Evolutionary conservation across 2,329 filamentous ascomycete species (phyloP).

Genomic region (Cytospora leucostoma): DNA sequence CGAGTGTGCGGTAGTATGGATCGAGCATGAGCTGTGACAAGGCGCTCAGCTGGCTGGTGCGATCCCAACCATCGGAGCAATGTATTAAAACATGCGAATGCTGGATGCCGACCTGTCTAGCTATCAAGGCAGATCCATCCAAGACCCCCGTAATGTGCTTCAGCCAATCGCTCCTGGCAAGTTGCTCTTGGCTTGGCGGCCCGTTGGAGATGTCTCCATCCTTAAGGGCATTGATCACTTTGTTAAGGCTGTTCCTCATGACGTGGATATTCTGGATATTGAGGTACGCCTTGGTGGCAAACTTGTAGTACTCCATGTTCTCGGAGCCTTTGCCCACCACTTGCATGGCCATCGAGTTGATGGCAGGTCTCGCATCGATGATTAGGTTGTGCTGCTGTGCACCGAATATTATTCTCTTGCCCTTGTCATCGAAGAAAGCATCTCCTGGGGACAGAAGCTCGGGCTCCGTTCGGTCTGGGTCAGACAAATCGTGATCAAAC

Average conservation of each 20-base stretch:
- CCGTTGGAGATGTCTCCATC: conserved; percentile 86
- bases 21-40: conserved; percentile 92
- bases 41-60: conserved; percentile 91
- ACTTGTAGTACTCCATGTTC: conserved; percentile 96
- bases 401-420: conserved; percentile 74
- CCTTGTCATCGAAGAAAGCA: conserved; percentile 57
- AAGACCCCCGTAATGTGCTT: conserved; percentile 84
- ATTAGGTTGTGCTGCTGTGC: conserved; percentile 94
- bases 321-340: conserved; percentile 91
- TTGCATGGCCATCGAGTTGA: conserved; percentile 95
- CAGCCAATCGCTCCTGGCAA: conserved; percentile 86
- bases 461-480: conserved; percentile 56
- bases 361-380: conserved; percentile 88
- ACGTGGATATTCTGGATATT: conserved; percentile 99
- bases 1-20: conserved; percentile 89
- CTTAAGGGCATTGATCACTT: conserved; percentile 85
- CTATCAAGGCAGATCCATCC: conserved; percentile 81
- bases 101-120: conserved; percentile 83
- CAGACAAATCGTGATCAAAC: conserved; percentile 58
- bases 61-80: conserved; percentile 98
- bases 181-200: conserved; percentile 76
- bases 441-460: conserved; percentile 60
- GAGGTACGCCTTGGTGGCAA: conserved; percentile 86
- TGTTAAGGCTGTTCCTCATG: conserved; percentile 88
- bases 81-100: conserved; percentile 96